Evolutionary conservation across 108 stramenopile species (phyloP), one percentile per base, ranked within the genome.

Genomic region (Nitzschia sp.): DNA sequence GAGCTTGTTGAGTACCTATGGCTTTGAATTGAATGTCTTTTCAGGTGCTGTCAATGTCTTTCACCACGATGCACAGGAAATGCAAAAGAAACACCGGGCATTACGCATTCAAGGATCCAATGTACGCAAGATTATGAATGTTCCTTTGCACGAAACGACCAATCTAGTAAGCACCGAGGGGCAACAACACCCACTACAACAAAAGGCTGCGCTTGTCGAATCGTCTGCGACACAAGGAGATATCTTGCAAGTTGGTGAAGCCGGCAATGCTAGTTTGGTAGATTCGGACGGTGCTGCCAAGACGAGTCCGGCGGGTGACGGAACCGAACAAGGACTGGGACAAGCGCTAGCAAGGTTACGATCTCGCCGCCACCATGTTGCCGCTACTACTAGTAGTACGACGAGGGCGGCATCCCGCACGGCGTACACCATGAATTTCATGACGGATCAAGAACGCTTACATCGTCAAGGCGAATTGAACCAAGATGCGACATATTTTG

Each of bases 11-110:
- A 75, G 64, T 33, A 87, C 89, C 13, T 91, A 89, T 68, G 78
- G 83, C 19, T 83, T 81, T 34, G 90, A 91, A 64, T 59, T 86
- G 19, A 72, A 85, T 55, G 73, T 91, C n/a, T 89, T 85, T 42
- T 66, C 60, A 0, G 82, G 74, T 49, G 89, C 86, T 13, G 78
- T 85, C 2, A 74, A 78, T 42, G 84, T 89, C 18, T 82, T 86
- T 78, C 66, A 80, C 27, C 46, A 84, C 47, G 90, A 95, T 64
- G 64, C 84, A 56, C 58, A 61, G 5, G 53, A 63, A 8, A 82
- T 89, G 85, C 61, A 84, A 17, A 46, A 55, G 18, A 63, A 78
- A 17, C 67, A 77, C 63, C 78, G 70, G 46, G 57, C 55, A 15
- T 46, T 87, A 23, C 69, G 75, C 25, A 76, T 84, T 24, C 4